Evolutionary conservation across 495 filamentous ascomycete species (phyloP).

Genomic region (Penicillium herquei): DNA sequence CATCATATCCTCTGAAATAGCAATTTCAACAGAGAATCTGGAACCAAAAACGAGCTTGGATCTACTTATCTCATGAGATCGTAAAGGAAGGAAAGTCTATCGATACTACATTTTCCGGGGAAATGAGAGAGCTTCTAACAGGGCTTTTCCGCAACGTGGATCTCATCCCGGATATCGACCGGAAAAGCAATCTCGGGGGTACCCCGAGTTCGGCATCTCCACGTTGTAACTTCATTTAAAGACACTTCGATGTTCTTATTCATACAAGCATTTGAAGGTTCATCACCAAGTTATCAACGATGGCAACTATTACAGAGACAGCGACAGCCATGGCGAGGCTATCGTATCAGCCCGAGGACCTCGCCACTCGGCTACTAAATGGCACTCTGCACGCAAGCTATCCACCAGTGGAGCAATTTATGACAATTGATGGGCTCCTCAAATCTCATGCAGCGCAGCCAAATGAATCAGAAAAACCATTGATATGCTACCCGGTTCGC

Average conservation of each 20-base stretch:
- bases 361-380: conserved; percentile 24
- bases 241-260: neutral
- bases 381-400: conserved; percentile 26
- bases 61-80: no score
- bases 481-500: conserved; percentile 24
- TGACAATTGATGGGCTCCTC: conserved; percentile 25
- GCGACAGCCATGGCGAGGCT: conserved; percentile 8
- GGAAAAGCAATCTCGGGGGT: neutral
- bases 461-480: conserved; percentile 15
- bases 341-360: conserved; percentile 13
- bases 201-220: neutral
- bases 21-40: neutral
- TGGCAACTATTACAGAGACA: conserved; percentile 17
- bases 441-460: conserved; percentile 23
- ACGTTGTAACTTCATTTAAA: neutral
- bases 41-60: no score
- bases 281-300: neutral
- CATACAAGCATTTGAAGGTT: neutral
- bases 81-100: no score
- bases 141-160: neutral
- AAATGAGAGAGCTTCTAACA: neutral
- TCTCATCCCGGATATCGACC: neutral
- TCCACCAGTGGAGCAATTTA: conserved; percentile 21
- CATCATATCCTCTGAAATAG: no score
- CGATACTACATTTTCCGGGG: no score